These are phyloP conservation scores for Blastocystis hominis DNA, from an alignment of 352 stramenopile genomes.

Conservation along the genomic window DNA sequence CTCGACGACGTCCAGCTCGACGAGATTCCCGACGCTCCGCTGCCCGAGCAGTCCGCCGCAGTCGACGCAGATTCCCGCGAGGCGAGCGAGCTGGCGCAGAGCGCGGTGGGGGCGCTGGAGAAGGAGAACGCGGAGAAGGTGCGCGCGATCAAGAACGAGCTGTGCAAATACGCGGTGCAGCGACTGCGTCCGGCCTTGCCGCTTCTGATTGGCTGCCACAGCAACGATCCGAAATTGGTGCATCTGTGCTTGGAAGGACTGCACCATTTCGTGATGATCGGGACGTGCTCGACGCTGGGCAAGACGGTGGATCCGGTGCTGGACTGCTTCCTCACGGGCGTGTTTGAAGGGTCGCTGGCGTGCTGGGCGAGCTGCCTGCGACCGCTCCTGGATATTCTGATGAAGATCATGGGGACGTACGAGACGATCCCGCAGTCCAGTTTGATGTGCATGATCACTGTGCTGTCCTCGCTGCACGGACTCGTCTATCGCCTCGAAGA, in stretches of 20 bases:
- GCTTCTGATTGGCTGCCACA: neutral
- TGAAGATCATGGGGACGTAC: slow-evolving; percentile 1
- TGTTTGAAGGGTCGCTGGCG: neutral
- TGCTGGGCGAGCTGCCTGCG: neutral
- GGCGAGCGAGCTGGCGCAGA: neutral
- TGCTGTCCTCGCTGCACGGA: neutral
- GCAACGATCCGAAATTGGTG: neutral
- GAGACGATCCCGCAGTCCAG: neutral
- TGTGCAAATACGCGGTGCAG: neutral
- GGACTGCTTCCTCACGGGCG: neutral
- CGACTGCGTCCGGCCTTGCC: neutral
- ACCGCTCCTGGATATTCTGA: neutral
- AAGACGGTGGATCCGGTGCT: neutral
- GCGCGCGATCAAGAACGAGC: neutral
- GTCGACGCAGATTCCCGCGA: neutral
- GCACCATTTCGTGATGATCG: neutral
- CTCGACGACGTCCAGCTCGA: neutral
- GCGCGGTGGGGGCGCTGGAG: too few relatives aligned
- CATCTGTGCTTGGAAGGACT: neutral
- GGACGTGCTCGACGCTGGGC: too few relatives aligned
- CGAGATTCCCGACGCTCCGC: neutral
- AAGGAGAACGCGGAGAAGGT: too few relatives aligned
- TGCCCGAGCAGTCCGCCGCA: neutral
- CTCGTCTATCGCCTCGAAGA: neutral
- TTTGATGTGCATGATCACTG: neutral